Base-by-base conservation (phyloP, 208 protist genomes). In the Trypanosoma mega region DNA sequence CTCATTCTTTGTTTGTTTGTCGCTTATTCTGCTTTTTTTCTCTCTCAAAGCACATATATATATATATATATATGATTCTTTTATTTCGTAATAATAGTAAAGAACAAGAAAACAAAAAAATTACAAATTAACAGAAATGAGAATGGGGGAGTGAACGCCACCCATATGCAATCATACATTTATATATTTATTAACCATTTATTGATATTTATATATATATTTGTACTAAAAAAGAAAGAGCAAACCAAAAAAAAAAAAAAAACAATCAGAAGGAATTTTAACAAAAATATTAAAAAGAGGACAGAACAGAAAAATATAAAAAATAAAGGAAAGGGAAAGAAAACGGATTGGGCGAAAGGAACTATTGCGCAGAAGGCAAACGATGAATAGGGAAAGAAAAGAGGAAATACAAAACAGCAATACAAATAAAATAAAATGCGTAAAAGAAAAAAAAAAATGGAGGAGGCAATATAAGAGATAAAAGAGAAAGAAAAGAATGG, bases 401-500 rank as follows among this genome's bases (percentile, higher is more conserved):
- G 34, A 6, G 12, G 12, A 39, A 39, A 39, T 16, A 39, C 6
- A 39, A 39, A 39, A 39, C 9, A 23, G 30, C 47, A 41, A 24
- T 26, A 4, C 21, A 50, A 46, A 56, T 18, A 55, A 34, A 50
- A 58, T 5, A 52, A 50, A 44, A 18, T n/a, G 33, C 21, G 16
- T 43, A n/a, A 18, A 57, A 9, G 43, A 26, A 29, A 18, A n/a
- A 26, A 18, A 27, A 16, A 18, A 51, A 33, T 4, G 16, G 16
- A 30, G 16, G 47, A 16, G 34, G 12, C 6, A 6, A 12, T 16
- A 39, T 6, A 39, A 39, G 12, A 39, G 12, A 12, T 16, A 39
- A 39, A 39, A 39, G 12, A 39, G 12, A 23, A 6, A 18, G 43
- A 4, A 57, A 26, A 26, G 8, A n/a, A 4, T 7, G 21, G 2